Base-by-base conservation (phyloP, 306 rosid species). In the Cucumis hystrix region DNA sequence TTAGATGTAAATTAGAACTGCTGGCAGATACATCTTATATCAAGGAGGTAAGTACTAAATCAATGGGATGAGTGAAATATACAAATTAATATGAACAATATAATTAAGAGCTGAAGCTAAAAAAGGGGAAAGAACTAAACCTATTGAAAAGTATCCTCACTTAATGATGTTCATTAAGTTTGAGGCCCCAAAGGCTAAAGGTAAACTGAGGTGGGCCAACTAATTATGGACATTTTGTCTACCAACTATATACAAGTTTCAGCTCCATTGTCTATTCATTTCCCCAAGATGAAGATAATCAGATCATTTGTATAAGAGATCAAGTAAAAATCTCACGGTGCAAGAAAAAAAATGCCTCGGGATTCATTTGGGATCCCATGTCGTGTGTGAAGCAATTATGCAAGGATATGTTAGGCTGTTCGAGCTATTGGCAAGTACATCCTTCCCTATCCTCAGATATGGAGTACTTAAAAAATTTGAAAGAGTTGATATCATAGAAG, bases 181-280 rank as follows among this genome's bases (percentile, higher is more conserved):
- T 37, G 51, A 68, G 55, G 56, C 55, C 58, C 23, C 33, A 25
- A 21, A 70, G 58, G 33, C 16, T 47, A 14, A 70, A 70, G 37
- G 57, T 15, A 20, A 43, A 69, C 39, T 69, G 40, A 43, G 37
- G 37, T 28, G 30, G 75, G 75, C 57, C 75, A 70, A 12, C 75
- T 41, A 51, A 47, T 25, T 45, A 70, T 70, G 58, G 58, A 70
- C 75, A 70, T 70, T 13, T 69, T 45, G 75, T 43, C 58, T 47
- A 47, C 39, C 30, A 6, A 65, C 30, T 51, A 52, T 54, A 37
- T 74, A 74, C 78, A 74, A 40, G 78, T 74, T 73, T 74, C 64
- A 12, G 64, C 47, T 72, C 76, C 54, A 47, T 21, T 23, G 15
- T 13, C 76, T 73, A 33, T 52, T 28, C 62, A 52, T 73, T 69